A percentile compares a stretch with the other conserved stretches of the same genome.
Conservation (phyloP, 805 yeast genomes). For the Barnettozyma botsteinii region DNA sequence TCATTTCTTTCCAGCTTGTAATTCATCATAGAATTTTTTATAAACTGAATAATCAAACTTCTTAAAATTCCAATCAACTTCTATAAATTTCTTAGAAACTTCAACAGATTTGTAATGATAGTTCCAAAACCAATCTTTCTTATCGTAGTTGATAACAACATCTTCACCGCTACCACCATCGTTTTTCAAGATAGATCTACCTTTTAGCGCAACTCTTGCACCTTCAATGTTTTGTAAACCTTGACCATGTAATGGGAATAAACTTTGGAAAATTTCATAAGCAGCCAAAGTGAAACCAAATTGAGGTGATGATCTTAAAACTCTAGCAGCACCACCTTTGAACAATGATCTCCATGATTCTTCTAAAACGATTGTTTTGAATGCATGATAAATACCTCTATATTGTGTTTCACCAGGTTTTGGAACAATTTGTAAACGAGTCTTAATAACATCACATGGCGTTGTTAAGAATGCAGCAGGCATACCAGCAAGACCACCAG, state of each 20-base stretch:
- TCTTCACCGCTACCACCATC: slow-evolving; percentile 9
- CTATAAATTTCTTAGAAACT: slow-evolving; percentile 54
- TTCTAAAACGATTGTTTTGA: slow-evolving; percentile 62
- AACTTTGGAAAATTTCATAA: slow-evolving; percentile 79
- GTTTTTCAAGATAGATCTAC: slow-evolving; percentile 7
- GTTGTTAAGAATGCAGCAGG: slow-evolving; percentile 97
- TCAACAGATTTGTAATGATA: slow-evolving; percentile 53
- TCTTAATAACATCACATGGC: slow-evolving; percentile 94
- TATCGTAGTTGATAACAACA: slow-evolving; percentile 36
- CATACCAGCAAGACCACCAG: slow-evolving; percentile 96
- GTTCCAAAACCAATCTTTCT: slow-evolving; percentile 37
- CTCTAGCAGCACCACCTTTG: slow-evolving; percentile 95
- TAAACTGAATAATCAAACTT: slow-evolving; percentile 48
- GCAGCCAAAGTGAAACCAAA: slow-evolving; percentile 98
- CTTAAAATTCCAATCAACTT: slow-evolving; percentile 56
- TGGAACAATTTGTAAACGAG: slow-evolving; percentile 84
- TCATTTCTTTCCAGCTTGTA: slow-evolving; percentile 16
- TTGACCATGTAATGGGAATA: slow-evolving; percentile 53
- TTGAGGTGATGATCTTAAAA: slow-evolving; percentile 93
- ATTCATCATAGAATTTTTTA: slow-evolving; percentile 29
- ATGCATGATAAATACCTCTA: slow-evolving; percentile 73
- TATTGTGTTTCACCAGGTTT: slow-evolving; percentile 73
- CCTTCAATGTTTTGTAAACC: slow-evolving; percentile 21
- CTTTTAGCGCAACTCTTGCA: slow-evolving; percentile 9
- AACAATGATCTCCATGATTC: slow-evolving; percentile 86